A percentile compares a stretch with the other conserved stretches of the same genome.
These are phyloP conservation scores for Myxozyma nipponensis DNA, from an alignment of 805 yeast genomes.

Conservation along the genomic window DNA sequence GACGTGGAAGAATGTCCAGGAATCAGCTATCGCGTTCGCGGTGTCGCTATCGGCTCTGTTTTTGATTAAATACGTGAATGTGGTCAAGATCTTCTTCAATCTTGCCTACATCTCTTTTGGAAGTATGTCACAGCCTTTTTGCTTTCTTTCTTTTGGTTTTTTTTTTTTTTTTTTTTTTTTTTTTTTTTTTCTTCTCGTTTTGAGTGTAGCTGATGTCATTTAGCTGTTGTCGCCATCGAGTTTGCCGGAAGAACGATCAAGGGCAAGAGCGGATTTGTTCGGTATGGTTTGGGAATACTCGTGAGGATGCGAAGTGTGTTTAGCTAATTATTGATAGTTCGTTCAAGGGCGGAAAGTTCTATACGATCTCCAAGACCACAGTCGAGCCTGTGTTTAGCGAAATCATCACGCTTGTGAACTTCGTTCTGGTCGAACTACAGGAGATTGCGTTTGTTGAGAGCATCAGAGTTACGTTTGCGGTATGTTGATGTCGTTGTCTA, in stretches of 20 bases:
- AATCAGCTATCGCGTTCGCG: slow-evolving; percentile 16
- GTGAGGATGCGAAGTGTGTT: too few species aligned
- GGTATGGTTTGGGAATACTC: slow-evolving; percentile 3
- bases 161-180: background rate
- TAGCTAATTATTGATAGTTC: too few species aligned
- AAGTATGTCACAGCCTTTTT: slow-evolving; percentile 5
- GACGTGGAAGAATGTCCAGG: slow-evolving; percentile 15
- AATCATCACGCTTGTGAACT: slow-evolving; percentile 11
- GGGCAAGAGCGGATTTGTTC: slow-evolving; percentile 18
- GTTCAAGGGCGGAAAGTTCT: slow-evolving; percentile 12
- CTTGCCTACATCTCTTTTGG: slow-evolving; percentile 16
- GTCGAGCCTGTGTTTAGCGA: slow-evolving; percentile 22
- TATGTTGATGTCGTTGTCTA: background rate
- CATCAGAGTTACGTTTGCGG: slow-evolving; percentile 4
- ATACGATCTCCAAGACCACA: slow-evolving; percentile 11
- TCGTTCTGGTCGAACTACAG: slow-evolving; percentile 21
- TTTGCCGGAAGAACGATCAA: slow-evolving; percentile 21
- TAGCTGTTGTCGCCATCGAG: slow-evolving; percentile 22
- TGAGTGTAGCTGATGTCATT: background rate
- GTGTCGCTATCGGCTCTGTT: slow-evolving; percentile 2
- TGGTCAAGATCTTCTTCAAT: slow-evolving; percentile 12
- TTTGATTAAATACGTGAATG: slow-evolving; percentile 11
- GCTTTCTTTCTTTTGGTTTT: background rate
- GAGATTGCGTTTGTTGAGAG: slow-evolving; percentile 23
- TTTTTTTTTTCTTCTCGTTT: background rate